Percentiles rank a stretch among this genome's conserved stretches.
phyloP scores from a whole-genome alignment of 2,329 filamentous ascomycete genomes.

The Trichophyton rubrum region DNA sequence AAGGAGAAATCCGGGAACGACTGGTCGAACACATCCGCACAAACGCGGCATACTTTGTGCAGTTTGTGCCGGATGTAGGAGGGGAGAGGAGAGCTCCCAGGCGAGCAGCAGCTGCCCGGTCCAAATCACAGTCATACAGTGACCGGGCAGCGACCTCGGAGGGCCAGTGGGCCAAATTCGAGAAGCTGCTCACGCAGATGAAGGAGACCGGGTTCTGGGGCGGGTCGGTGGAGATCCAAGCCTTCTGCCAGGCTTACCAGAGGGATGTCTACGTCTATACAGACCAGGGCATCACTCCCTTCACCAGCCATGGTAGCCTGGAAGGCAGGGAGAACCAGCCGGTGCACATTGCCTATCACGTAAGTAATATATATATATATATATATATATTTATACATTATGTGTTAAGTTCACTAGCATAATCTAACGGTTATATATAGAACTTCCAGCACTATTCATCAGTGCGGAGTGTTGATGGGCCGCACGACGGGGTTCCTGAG shows the following conservation, averaged over 20 bases:
- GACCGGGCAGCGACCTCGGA: conserved; percentile 40
- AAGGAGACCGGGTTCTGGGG: conserved; percentile 50
- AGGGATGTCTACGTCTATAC: conserved; percentile 52
- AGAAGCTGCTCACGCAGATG: conserved; percentile 48
- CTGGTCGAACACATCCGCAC: conserved; percentile 52
- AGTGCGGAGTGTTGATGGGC: conserved; percentile 48
- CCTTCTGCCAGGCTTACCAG: conserved; percentile 50
- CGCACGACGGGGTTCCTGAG: conserved; percentile 44
- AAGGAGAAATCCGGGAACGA: conserved; percentile 45
- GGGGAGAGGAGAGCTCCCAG: conserved; percentile 47
- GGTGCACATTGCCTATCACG: conserved; percentile 52
- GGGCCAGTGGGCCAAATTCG: conserved; percentile 47
- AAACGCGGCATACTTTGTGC: conserved; percentile 50
- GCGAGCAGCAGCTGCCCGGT: conserved; percentile 30
- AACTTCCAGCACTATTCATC: conserved; percentile 56
- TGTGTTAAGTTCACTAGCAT: background rate
- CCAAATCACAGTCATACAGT: conserved; percentile 31
- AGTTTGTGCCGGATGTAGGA: conserved; percentile 47
- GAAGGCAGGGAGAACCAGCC: conserved; percentile 22
- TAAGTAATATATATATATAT: conserved; percentile 28
- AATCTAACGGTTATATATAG: conserved; percentile 26
- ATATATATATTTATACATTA: background rate
- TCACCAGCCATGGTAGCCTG: conserved; percentile 35
- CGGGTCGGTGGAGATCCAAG: conserved; percentile 55
- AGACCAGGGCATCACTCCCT: conserved; percentile 27